These are phyloP conservation scores for Aspergillus candidus DNA, from an alignment of 2,329 filamentous ascomycete species.

Conservation along the genomic window DNA sequence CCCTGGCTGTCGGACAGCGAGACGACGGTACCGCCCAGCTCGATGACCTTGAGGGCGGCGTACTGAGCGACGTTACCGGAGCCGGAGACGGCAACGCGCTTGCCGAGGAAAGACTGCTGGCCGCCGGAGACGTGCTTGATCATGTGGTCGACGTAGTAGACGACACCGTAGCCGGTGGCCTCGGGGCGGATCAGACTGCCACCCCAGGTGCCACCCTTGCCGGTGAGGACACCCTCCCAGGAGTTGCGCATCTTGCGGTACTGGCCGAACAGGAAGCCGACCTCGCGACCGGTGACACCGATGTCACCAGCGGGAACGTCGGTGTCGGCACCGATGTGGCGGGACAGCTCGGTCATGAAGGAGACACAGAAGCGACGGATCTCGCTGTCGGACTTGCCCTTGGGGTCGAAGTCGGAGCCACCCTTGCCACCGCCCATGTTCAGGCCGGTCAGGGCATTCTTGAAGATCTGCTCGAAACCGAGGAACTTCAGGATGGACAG, in stretches of 20 bases:
- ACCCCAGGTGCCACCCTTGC: conserved; percentile 91
- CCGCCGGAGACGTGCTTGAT: conserved; percentile 74
- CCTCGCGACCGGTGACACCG: conserved; percentile 84
- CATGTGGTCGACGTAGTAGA: conserved; percentile 97
- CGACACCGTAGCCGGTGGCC: conserved; percentile 91
- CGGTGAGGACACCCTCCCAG: conserved; percentile 94
- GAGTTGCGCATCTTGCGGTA: conserved; percentile 84
- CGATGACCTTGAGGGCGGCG: conserved; percentile 90
- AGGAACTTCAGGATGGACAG: conserved; percentile 83
- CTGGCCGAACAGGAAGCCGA: conserved; percentile 90
- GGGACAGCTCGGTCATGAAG: conserved; percentile 93
- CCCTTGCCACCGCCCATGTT: conserved; percentile 97
- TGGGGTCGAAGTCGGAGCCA: conserved; percentile 97
- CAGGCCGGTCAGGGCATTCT: conserved; percentile 94
- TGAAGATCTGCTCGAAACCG: conserved; percentile 99
- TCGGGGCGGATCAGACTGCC: conserved; percentile 91
- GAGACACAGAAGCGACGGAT: conserved; percentile 94
- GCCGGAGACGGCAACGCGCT: conserved; percentile 91
- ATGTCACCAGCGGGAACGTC: conserved; percentile 97
- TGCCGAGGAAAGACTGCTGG: conserved; percentile 78
- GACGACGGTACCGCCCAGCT: conserved; percentile 87
- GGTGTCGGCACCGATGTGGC: conserved; percentile 93
- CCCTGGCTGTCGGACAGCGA: conserved; percentile 93
- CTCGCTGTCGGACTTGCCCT: conserved; percentile 95
- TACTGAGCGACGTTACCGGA: conserved; percentile 98